Evolutionary conservation across 768 basidiomycete genomes (phyloP), one percentile per base, ranked within the genome.

Genomic region (Kwoniella sp.): DNA sequence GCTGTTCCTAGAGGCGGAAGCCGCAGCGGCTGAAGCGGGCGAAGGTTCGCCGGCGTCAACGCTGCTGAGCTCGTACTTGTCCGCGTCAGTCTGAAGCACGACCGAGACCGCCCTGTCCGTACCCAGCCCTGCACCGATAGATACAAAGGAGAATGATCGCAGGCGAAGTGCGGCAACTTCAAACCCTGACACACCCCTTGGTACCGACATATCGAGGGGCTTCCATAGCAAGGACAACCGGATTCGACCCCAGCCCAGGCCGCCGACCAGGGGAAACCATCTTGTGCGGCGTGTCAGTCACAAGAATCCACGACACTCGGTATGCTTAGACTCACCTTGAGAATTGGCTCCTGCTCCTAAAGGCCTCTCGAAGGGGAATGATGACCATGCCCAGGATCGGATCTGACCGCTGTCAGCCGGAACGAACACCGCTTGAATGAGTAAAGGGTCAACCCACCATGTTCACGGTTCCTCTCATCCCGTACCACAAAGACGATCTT

Each of bases 391-490:
- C 73, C 5, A 74, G 50, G 6, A 74, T 66, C 3, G 70, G 67
- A 53, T 74, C 69, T 71, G 43, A 38, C 12, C 6, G 1, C 22
- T 4, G 25, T 42, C 15, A 42, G 41, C 25, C 19, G 26, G 11
- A 48, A 22, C 38, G 12, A 19, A 17, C 5, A 11, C 10, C 7
- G 26, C 25, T 23, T 19, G 15, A 6, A 15, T 20, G 4, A 51
- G 28, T 26, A 15, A 37, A 14, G 39, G 22, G 14, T 8, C 12
- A 1, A 41, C 68, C 51, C 43, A 61, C 72, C 74, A 53, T 69
- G 70, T 45, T 76, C 75, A 32, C 73, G 46, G 47, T 76, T 69
- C 27, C 73, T 45, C 50, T 74, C 71, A 46, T 76, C 71, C 19
- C 73, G 28, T 9, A 74, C 65, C 0, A 74, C 75, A 44, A 76